Evolutionary conservation across 257 asterid genomes (phyloP), one percentile per base, ranked within the genome.

Genomic region (Fraxinus americana): DNA sequence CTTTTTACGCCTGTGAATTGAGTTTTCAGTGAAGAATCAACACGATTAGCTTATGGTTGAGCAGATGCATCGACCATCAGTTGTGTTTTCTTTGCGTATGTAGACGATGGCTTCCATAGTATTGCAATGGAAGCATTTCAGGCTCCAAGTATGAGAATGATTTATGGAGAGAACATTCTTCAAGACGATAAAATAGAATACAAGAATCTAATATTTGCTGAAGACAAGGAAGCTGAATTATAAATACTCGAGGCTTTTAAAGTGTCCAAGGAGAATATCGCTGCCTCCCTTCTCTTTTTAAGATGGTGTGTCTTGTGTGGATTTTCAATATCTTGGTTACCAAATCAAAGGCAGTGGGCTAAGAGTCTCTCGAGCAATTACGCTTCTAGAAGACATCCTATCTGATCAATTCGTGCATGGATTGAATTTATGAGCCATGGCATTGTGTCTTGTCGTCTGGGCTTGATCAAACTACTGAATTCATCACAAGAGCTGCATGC

Each of bases 121-220:
- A 92, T 94, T 25, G 98, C 94, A 73, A 83, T 91, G 89, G 98
- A 95, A 85, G 99, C 99, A 21, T 79, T 95, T 83, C 98, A 88
- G 79, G 96, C 91, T 72, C 71, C 89, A 76, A 88, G 98, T 72
- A 76, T 91, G 91, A 86, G 97, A 81, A 92, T 91, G 99, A 88
- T 94, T 76, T 91, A 96, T 25, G 88, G 75, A 77, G 81, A 87
- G 2, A 87, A 75, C 4, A 72, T 81, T 78, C 92, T 83, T 48
- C 85, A 85, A 80, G 93, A 88, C 71, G 54, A 78, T 69, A 85
- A 83, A 74, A 67, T 71, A 39, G 85, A 88, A 79, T 89, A 86
- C 70, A 94, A 88, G 85, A 79, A 78, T 77, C 84, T 89, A 39
- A 79, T 92, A 78, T 82, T 86, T 67, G 77, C 83, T 1, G 99